phyloP scores from a whole-genome alignment of 1,139 yeast genomes.

The Spencermartinsiella ligniputridi region DNA sequence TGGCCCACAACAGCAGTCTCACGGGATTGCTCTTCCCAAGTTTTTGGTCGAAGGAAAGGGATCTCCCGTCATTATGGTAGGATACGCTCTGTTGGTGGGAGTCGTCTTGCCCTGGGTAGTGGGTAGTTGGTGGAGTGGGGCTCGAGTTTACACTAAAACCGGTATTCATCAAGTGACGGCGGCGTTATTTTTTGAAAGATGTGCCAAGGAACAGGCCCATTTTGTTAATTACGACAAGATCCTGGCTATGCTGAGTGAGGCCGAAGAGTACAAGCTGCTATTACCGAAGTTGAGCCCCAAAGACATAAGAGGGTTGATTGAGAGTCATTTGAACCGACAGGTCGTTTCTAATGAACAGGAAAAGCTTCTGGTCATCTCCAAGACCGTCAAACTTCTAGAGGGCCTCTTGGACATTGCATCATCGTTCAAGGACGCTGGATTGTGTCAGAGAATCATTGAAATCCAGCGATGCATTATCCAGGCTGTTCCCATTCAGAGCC shows the following conservation, averaged over 20 bases:
- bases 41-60: slow-evolving; percentile 83
- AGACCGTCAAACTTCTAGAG: slow-evolving; percentile 60
- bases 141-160: slow-evolving; percentile 73
- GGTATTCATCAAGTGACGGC: slow-evolving; percentile 86
- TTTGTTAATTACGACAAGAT: slow-evolving; percentile 55
- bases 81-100: slow-evolving; percentile 72
- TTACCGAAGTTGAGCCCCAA: slow-evolving; percentile 43
- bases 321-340: slow-evolving; percentile 54
- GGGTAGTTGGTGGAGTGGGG: slow-evolving; percentile 83
- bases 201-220: slow-evolving; percentile 70
- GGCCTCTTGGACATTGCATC: slow-evolving; percentile 81
- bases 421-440: slow-evolving; percentile 67
- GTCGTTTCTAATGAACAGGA: slow-evolving; percentile 38
- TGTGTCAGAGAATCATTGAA: slow-evolving; percentile 57
- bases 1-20: slow-evolving; percentile 92
- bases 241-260: slow-evolving; percentile 56
- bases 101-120: slow-evolving; percentile 74
- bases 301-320: slow-evolving; percentile 49
- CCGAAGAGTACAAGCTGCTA: slow-evolving; percentile 55
- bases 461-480: slow-evolving; percentile 72
- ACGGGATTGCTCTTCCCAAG: slow-evolving; percentile 94
- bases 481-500: slow-evolving; percentile 58
- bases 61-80: slow-evolving; percentile 59
- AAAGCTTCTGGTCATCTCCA: slow-evolving; percentile 55
- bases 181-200: slow-evolving; percentile 46